Evolutionary conservation across 164 flowering plant species (phyloP).

Genomic region (Taxillus chinensis): DNA sequence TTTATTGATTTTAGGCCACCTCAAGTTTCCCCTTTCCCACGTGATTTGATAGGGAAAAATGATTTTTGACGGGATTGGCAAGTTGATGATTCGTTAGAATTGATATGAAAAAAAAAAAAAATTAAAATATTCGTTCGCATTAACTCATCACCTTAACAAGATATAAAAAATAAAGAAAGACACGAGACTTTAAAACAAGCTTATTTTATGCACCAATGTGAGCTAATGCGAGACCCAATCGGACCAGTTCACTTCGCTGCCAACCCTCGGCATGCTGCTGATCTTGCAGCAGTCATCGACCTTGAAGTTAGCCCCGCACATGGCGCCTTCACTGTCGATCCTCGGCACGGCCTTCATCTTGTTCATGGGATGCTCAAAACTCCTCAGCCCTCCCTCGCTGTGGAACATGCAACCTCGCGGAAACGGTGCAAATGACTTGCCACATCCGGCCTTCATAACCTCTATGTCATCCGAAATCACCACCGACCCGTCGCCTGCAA

Average conservation of each 20-base stretch:
- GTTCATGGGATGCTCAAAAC: constrained; percentile 94
- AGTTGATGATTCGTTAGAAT: too few species aligned
- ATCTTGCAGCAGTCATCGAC: constrained; percentile 60
- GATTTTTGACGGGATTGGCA: too few species aligned
- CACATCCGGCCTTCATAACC: constrained; percentile 70
- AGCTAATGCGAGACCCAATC: constrained; percentile 24
- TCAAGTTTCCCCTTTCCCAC: too few species aligned
- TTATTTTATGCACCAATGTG: too few species aligned
- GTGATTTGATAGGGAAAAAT: too few species aligned
- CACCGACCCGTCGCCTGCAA: constrained; percentile 87
- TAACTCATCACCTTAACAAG: too few species aligned
- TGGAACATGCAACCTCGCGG: constrained; percentile 92
- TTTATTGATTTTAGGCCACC: too few species aligned
- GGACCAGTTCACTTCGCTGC: constrained; percentile 72
- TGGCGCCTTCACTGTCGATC: constrained; percentile 75
- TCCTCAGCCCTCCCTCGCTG: constrained; percentile 81
- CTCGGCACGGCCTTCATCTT: constrained; percentile 89
- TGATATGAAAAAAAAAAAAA: too few species aligned
- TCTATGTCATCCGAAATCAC: constrained; percentile 78
- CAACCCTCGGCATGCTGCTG: constrained; percentile 73
- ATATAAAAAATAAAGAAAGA: too few species aligned
- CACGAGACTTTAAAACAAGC: too few species aligned
- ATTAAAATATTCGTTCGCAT: too few species aligned
- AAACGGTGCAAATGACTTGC: constrained; percentile 90
- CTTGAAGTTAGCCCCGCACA: constrained; percentile 89